Percentiles rank a stretch among this genome's conserved stretches.
Evolutionary conservation across 495 filamentous ascomycete species (phyloP).

Genomic region (Neurospora sp.): DNA sequence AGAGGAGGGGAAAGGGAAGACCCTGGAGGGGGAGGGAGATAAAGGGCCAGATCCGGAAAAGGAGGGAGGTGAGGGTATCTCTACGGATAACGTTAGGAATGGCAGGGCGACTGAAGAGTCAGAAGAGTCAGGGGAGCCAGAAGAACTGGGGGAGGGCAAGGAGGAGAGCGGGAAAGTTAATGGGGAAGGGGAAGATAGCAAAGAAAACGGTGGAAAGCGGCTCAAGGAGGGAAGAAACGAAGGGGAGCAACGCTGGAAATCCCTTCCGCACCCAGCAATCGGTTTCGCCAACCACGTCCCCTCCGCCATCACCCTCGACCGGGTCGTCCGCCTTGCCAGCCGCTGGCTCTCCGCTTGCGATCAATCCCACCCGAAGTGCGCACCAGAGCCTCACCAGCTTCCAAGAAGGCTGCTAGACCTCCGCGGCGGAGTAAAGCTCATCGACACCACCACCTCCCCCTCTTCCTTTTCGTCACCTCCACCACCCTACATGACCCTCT

Average conservation of each 20-base stretch:
- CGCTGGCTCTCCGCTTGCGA: slow-evolving; percentile 4
- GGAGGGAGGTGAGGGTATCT: background rate
- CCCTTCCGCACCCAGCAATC: background rate
- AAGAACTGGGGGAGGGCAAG: background rate
- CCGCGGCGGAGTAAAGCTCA: slow-evolving; percentile 4
- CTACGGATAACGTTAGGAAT: too few species aligned
- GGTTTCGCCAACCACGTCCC: slow-evolving; percentile 3
- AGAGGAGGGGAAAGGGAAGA: background rate
- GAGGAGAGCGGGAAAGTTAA: background rate
- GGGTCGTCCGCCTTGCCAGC: background rate
- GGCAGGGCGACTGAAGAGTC: background rate
- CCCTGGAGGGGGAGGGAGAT: background rate
- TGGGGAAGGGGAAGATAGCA: background rate
- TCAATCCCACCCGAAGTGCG: background rate
- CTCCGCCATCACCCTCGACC: slow-evolving; percentile 3
- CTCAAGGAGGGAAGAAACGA: background rate
- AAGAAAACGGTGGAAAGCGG: background rate
- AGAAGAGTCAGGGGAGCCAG: accelerated
- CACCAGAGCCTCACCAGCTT: background rate
- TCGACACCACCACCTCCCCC: slow-evolving; percentile 3
- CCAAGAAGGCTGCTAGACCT: slow-evolving; percentile 8
- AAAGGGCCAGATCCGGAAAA: background rate
- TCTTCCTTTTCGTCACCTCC: background rate
- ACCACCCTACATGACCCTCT: slow-evolving; percentile 9
- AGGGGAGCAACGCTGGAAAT: background rate